These are phyloP conservation scores for Mollisia scopiformis DNA, from an alignment of 2,329 filamentous ascomycete genomes.

Conservation along the genomic window DNA sequence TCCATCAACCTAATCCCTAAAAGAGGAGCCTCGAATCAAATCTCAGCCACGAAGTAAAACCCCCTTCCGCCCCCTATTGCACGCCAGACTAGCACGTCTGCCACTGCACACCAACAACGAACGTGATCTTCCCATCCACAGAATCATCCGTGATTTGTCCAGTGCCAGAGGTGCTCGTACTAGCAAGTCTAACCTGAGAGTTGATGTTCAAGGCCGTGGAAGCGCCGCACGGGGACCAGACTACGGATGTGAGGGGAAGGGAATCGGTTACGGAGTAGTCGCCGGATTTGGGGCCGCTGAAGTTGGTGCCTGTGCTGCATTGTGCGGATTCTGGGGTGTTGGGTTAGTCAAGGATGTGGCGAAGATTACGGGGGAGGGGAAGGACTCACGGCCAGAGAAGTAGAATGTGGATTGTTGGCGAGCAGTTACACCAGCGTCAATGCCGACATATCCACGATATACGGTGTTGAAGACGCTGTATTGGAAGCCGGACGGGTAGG, in stretches of 20 bases:
- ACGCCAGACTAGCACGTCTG: not conserved
- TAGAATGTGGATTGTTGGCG: slow-evolving; percentile 25
- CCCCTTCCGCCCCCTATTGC: not conserved
- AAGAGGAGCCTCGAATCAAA: too few species aligned
- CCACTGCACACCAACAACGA: slow-evolving; percentile 1
- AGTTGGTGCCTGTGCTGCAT: slow-evolving; percentile 18
- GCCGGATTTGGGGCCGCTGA: slow-evolving; percentile 17
- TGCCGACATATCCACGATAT: slow-evolving; percentile 22
- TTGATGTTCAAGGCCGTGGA: slow-evolving; percentile 23
- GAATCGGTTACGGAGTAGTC: slow-evolving; percentile 20
- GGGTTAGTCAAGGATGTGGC: not conserved
- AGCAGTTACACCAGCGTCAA: slow-evolving; percentile 24
- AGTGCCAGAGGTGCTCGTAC: not conserved
- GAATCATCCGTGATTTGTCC: not conserved
- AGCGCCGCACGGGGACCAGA: slow-evolving; percentile 27
- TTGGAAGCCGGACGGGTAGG: slow-evolving; percentile 27
- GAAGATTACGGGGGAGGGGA: not conserved
- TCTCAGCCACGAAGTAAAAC: not conserved
- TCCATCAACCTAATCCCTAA: too few species aligned
- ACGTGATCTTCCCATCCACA: not conserved
- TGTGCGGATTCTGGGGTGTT: slow-evolving; percentile 18
- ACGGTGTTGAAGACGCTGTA: slow-evolving; percentile 23
- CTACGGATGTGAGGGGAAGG: slow-evolving; percentile 19
- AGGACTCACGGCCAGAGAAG: slow-evolving; percentile 23
- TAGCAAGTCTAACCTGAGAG: slow-evolving; percentile 23